Conservation (phyloP, 768 basidiomycete species). For the Sutorius australiensis region DNA sequence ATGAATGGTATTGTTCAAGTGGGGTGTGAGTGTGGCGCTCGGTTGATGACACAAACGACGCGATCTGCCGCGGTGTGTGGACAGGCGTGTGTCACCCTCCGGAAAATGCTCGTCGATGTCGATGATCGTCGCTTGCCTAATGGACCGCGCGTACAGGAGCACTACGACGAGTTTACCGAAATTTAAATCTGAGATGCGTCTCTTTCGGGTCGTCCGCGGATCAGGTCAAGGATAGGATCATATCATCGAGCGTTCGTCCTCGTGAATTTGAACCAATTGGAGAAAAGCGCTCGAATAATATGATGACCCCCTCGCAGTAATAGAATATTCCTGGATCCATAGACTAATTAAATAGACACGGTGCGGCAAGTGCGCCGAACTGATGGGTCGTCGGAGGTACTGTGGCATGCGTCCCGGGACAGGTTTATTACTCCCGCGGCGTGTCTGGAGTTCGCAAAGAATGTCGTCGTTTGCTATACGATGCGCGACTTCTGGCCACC, state of each 20-base stretch:
- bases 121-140: conserved; percentile 26
- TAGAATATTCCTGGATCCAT: neutral
- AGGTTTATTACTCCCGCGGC: conserved; percentile 27
- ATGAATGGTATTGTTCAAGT: neutral
- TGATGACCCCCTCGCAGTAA: conserved; percentile 7
- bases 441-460: conserved; percentile 20
- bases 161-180: neutral
- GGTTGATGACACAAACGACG: neutral
- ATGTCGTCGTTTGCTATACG: conserved; percentile 7
- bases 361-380: neutral
- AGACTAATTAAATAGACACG: too few relatives aligned
- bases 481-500: conserved; percentile 18
- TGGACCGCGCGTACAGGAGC: conserved; percentile 10
- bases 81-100: neutral
- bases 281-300: neutral
- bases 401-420: conserved; percentile 9
- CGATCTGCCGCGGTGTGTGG: conserved; percentile 1
- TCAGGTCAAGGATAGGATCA: conserved; percentile 13
- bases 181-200: conserved; percentile 20
- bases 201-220: conserved; percentile 27
- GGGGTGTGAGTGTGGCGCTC: conserved; percentile 6
- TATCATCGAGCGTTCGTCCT: neutral
- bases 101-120: neutral
- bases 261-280: conserved; percentile 10
- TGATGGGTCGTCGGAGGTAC: conserved; percentile 8